Base-by-base conservation (phyloP, 139 green algal genomes). In the Picochlorum sp. region DNA sequence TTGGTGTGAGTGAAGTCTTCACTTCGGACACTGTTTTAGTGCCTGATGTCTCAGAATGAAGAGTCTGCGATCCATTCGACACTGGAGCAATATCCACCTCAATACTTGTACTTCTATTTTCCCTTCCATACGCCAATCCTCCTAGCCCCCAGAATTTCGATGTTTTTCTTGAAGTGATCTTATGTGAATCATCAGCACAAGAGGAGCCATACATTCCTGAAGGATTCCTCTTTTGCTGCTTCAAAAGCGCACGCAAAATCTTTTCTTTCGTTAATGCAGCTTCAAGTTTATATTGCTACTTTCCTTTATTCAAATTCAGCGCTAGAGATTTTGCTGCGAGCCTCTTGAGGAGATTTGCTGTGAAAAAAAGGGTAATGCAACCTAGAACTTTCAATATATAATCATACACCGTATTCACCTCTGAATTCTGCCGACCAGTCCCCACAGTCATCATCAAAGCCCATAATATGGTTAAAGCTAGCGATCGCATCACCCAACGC, bases 241-340 rank as follows among this genome's bases (percentile, higher is more conserved):
- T 6, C 39, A 47, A 6, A n/a, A 53, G 30, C 4, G 2, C 20
- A 31, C 12, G 24, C 2, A 53, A 33, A 10, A 29, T 1, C 0
- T 53, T 29, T 31, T 68, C 73, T 55, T 78, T 78, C 22, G 53
- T 32, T 33, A 85, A 59, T 22, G 78, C 62, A 12, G 77, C 69
- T 61, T 85, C 70, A 47, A 89, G 78, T 66, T 88, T 90, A 13
- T 74, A 62, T 28, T 84, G 81, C 67, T 89, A 78, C 18, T 69
- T 70, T 7, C 63, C 68, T 36, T 70, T 61, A 65, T 88, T 80
- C 40, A 91, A 91, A 65, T 85, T 80, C 29, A 55, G 78, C 30
- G 63, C 72, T 47, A 86, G 64, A 43, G 87, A 50, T 75, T 91
- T 89, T 40, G 83, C 76, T 22, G 77, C 22, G 59, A 86, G 56